Base-by-base conservation (phyloP, 441 rosid species). In the Breynia disticha region DNA sequence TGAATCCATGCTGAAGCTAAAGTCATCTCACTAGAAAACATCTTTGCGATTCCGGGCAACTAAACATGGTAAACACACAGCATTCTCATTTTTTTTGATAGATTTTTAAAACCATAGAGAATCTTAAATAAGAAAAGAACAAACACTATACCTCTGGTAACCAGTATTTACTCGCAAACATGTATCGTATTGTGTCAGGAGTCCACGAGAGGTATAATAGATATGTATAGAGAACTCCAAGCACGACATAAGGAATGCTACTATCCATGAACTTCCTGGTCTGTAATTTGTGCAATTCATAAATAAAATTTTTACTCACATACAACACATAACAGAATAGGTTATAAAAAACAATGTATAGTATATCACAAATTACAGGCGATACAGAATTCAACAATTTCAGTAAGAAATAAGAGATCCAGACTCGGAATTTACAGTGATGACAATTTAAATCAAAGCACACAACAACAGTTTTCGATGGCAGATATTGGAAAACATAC, bases 1-100 rank as follows among this genome's bases (percentile, higher is more conserved):
- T 87, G 98, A 83, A 91, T 83, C 98, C 96, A 91, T 13, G 87
- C 96, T 56, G 96, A 91, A 72, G 96, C 80, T 63, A 91, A 64
- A 52, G 95, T 83, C 75, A 83, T 74, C 60, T 91, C 98, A 64
- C 65, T 82, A 18, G 89, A 72, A 64, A 91, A 91, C 96, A 87
- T 79, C 76, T 84, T 91, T 15, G 80, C 70, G 13, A 91, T 87
- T 18, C 83, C 94, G 5, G 94, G 61, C 52, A 91, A 68, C 98
- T 87, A 66, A 66, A 63, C 8, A 47, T 16, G 21, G 9, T 32
- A 56, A 19, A 16, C 24, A 12, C 55, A 32, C n/a, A 51, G 3
- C n/a, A 5, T 7, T 22, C 17, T 12, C 21, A 16, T 19, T 16
- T 48, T 15, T 22, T 6, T 20, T n/a, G n/a, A n/a, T n/a, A n/a